Percentiles rank a stretch among this genome's conserved stretches.
Conservation (phyloP, 2,329 filamentous ascomycete genomes). For the Lachnellula cervina region DNA sequence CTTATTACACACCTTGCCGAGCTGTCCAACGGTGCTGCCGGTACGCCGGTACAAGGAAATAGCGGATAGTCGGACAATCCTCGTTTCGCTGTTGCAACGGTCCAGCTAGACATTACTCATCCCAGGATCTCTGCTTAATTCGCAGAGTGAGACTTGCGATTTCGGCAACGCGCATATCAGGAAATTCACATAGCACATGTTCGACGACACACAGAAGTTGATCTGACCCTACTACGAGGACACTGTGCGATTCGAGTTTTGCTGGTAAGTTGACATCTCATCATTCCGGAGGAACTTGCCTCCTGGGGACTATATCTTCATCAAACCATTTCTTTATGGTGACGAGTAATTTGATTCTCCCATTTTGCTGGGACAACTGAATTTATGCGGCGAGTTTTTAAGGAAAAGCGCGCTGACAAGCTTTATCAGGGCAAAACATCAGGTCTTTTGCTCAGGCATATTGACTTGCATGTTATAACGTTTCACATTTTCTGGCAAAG, state of each 20-base stretch:
- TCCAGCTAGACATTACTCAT: conserved; percentile 5
- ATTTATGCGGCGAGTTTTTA: conserved; percentile 9
- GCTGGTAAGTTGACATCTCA: conserved; percentile 9
- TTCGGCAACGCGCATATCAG: conserved; percentile 18
- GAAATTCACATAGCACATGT: conserved; percentile 5
- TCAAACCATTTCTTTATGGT: conserved; percentile 6
- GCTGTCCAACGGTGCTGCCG: conserved; percentile 19
- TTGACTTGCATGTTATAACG: conserved; percentile 23
- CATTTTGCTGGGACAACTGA: background rate
- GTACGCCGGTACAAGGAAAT: conserved; percentile 19
- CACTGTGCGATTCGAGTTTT: conserved; percentile 2
- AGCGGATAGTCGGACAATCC: conserved; percentile 23
- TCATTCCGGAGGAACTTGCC: background rate
- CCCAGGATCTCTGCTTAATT: background rate
- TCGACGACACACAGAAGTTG: background rate
- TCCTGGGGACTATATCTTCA: conserved; percentile 1
- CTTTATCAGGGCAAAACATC: conserved; percentile 15
- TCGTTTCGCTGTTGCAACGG: conserved; percentile 14
- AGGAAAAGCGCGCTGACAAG: conserved; percentile 23
- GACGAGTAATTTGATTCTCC: conserved; percentile 7
- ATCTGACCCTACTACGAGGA: conserved; percentile 2
- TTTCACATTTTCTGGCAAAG: conserved; percentile 22
- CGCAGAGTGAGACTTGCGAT: background rate
- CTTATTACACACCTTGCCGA: conserved; percentile 9
- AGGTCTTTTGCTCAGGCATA: conserved; percentile 25